Evolutionary conservation across 2,329 filamentous ascomycete species (phyloP), one percentile per base, ranked within the genome.

Genomic region (Calonectria naviculata): DNA sequence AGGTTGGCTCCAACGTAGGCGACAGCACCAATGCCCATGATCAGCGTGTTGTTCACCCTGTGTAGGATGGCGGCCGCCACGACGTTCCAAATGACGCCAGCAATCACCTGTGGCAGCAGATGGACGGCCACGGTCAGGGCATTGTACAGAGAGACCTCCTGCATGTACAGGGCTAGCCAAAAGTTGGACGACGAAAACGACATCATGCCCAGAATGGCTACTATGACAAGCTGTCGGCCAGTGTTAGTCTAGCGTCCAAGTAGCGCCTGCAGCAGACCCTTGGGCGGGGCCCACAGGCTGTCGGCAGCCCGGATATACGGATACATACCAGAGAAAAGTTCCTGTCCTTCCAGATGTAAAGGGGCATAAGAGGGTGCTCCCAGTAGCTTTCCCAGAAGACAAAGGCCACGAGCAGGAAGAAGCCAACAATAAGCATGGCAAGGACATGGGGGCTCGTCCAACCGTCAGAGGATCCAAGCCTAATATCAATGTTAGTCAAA

Each of bases 101-200:
- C 87, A 54, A 93, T 84, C 1, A 89, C 90, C 85, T 92, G 91
- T 0, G 92, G 92, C 2, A 94, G 85, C 56, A 94, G 83, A 69
- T 90, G 89, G 5, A 92, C 86, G 0, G 91, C 91, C 3, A 92
- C 89, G 70, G 84, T 84, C 2, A 94, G 83, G 0, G 92, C 86
- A 0, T 86, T 86, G 68, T 89, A 84, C 10, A 81, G 65, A 49
- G 87, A 83, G 38, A 92, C 81, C 41, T 89, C 83, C 79, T 94
- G 91, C 83, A 94, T 89, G 80, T 90, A 93, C 9, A 93, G 87
- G 0, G 91, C 86, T 2, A 92, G 82, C 88, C 90, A 93, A 80
- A 93, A 93, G 21, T 87, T 82, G 34, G 88, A 85, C 6, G 89
- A 85, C 1, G 88, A 85, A 75, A 94, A 94, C 6, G 88, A 87